Percentiles rank a stretch among this genome's conserved stretches.
Evolutionary conservation across 768 basidiomycete genomes (phyloP).

Genomic region (Melanogaster broomeanus): DNA sequence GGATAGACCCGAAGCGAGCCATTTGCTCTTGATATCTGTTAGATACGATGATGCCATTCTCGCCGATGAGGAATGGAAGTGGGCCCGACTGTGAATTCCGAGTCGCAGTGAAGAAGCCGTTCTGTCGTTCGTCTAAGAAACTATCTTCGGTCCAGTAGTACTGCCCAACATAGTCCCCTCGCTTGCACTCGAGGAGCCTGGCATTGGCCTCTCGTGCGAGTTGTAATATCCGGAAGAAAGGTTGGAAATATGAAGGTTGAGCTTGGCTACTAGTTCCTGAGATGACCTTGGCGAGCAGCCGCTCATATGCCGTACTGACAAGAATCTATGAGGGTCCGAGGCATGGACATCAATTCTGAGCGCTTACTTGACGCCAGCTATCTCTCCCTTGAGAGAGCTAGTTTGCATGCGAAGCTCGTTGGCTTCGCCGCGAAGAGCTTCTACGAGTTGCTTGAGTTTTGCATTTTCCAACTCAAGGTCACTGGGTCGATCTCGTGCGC

Average conservation of each 20-base stretch:
- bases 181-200: not conserved
- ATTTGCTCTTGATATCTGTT: not conserved
- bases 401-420: slow-evolving; percentile 1
- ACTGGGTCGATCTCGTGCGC: not conserved
- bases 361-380: not conserved
- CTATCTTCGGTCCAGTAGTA: slow-evolving; percentile 8
- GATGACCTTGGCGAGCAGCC: not conserved
- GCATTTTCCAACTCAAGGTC: not conserved
- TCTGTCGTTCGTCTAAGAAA: not conserved
- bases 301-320: not conserved
- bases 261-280: not conserved
- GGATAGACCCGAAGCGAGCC: slow-evolving; percentile 1
- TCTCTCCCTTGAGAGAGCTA: slow-evolving; percentile 2
- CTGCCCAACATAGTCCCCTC: slow-evolving; percentile 1
- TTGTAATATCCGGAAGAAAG: slow-evolving; percentile 5
- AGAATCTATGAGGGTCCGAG: not conserved
- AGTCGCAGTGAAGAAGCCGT: slow-evolving; percentile 3
- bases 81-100: not conserved
- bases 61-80: slow-evolving; percentile 2
- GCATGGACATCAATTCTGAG: not conserved
- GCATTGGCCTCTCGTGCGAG: slow-evolving; percentile 2
- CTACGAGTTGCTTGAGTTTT: not conserved
- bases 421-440: not conserved
- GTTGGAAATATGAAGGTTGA: not conserved
- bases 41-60: slow-evolving; percentile 1